Evolutionary conservation across 2,329 filamentous ascomycete genomes (phyloP).

Genomic region (Cladosporium sp.): DNA sequence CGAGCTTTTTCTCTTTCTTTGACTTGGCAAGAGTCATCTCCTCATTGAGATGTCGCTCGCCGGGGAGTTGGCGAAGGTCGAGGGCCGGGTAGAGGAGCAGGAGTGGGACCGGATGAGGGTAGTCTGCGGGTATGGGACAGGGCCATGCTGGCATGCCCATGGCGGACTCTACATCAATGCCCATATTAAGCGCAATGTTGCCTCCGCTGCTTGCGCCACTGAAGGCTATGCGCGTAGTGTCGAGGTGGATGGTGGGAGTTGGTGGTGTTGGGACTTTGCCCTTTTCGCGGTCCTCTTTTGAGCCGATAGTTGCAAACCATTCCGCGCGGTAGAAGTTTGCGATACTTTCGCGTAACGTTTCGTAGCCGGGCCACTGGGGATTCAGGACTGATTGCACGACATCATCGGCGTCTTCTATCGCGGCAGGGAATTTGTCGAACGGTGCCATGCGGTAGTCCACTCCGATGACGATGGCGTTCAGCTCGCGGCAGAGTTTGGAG

Average conservation of each 20-base stretch:
- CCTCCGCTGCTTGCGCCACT: constrained; percentile 46
- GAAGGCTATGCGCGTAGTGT: constrained; percentile 37
- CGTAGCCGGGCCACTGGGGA: constrained; percentile 30
- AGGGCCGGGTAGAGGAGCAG: constrained; percentile 42
- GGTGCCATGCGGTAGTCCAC: constrained; percentile 48
- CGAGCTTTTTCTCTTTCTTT: constrained; percentile 23
- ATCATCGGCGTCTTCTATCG: constrained; percentile 46
- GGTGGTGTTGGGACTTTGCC: constrained; percentile 13
- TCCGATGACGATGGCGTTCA: constrained; percentile 41
- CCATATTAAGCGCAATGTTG: constrained; percentile 45
- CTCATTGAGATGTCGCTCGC: constrained; percentile 35
- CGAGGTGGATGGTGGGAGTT: constrained; percentile 27
- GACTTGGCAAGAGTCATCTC: constrained; percentile 31
- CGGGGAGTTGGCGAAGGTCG: constrained; percentile 38
- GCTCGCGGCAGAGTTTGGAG: constrained; percentile 41
- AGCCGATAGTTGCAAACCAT: constrained; percentile 16
- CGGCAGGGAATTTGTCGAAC: constrained; percentile 44
- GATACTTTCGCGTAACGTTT: constrained; percentile 31
- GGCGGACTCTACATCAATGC: constrained; percentile 30
- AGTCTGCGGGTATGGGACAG: constrained; percentile 32
- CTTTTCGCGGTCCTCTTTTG: constrained; percentile 15
- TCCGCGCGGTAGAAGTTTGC: constrained; percentile 18
- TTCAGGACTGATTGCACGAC: constrained; percentile 42
- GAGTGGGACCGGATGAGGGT: constrained; percentile 35
- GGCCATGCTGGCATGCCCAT: constrained; percentile 34